These are phyloP conservation scores for Fusarium torulosum DNA, from an alignment of 2,329 filamentous ascomycete species.

Conservation along the genomic window DNA sequence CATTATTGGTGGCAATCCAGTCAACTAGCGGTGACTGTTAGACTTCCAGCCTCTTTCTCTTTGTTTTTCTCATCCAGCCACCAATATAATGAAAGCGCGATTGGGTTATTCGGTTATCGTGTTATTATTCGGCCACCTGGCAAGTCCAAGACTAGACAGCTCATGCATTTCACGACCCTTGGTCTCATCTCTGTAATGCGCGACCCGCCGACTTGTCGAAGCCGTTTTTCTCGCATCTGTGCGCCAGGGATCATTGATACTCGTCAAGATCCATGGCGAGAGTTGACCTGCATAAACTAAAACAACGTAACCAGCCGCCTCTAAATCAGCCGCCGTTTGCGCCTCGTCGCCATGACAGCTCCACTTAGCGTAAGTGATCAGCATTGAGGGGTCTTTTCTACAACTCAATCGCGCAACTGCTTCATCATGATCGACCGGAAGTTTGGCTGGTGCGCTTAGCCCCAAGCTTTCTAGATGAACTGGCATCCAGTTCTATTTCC, in stretches of 20 bases:
- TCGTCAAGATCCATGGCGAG: slow-evolving; percentile 15
- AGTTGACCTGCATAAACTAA: slow-evolving; percentile 35
- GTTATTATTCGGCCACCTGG: background rate
- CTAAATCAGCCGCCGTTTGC: slow-evolving; percentile 47
- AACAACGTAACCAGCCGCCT: slow-evolving; percentile 39
- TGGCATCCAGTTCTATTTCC: slow-evolving; percentile 19
- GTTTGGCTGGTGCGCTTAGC: slow-evolving; percentile 20
- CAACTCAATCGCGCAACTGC: slow-evolving; percentile 31
- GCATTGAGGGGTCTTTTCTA: slow-evolving; percentile 36
- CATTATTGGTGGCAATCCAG: slow-evolving; percentile 29
- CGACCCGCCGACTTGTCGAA: slow-evolving; percentile 3
- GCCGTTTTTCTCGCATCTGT: slow-evolving; percentile 25
- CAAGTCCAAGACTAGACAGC: slow-evolving; percentile 8
- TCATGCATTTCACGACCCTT: slow-evolving; percentile 9
- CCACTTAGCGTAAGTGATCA: slow-evolving; percentile 45
- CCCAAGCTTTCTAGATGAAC: slow-evolving; percentile 12
- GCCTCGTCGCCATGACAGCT: slow-evolving; percentile 45
- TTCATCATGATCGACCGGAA: slow-evolving; percentile 10
- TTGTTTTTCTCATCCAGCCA: slow-evolving; percentile 17
- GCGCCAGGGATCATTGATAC: slow-evolving; percentile 13
- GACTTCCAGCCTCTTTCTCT: slow-evolving; percentile 37
- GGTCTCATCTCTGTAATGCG: slow-evolving; percentile 9
- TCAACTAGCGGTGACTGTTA: slow-evolving; percentile 23
- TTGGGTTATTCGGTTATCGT: slow-evolving; percentile 1
- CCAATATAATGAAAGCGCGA: background rate